Evolutionary conservation across 2,329 filamentous ascomycete species (phyloP).

Genomic region (Penicillium aurantiogriseum): DNA sequence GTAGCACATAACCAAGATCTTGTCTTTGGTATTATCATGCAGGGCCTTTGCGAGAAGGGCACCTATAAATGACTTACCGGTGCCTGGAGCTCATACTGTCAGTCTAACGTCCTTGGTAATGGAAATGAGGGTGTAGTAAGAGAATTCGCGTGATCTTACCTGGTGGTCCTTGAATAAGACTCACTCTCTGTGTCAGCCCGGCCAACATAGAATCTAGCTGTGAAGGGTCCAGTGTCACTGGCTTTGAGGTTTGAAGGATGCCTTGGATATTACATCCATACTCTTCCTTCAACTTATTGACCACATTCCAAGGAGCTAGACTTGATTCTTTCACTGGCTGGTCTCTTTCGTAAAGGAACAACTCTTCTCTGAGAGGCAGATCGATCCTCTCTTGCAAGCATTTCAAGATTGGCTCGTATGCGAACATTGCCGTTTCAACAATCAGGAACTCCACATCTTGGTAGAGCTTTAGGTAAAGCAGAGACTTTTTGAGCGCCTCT

Average conservation of each 20-base stretch:
- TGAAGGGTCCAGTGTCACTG: constrained; percentile 49
- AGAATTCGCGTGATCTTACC: constrained; percentile 44
- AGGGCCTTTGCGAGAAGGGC: constrained; percentile 60
- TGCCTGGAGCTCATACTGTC: constrained; percentile 50
- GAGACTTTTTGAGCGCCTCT: constrained; percentile 46
- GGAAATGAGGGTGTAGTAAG: not conserved
- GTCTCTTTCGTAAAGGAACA: constrained; percentile 45
- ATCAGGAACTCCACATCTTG: constrained; percentile 52
- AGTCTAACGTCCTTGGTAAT: not conserved
- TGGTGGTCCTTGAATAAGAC: constrained; percentile 70
- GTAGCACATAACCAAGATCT: constrained; percentile 64
- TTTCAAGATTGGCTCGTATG: constrained; percentile 65
- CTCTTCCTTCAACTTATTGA: constrained; percentile 17
- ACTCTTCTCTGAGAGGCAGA: constrained; percentile 55
- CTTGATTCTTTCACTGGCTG: constrained; percentile 8
- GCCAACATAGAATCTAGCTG: constrained; percentile 58
- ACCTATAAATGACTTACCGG: constrained; percentile 73
- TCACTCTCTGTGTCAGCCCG: constrained; percentile 55
- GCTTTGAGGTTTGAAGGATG: constrained; percentile 30
- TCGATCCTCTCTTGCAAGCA: constrained; percentile 57
- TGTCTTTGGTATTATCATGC: constrained; percentile 49
- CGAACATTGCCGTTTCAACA: constrained; percentile 66
- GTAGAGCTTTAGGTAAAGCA: constrained; percentile 46
- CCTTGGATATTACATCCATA: constrained; percentile 30
- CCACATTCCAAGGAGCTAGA: constrained; percentile 12